Base-by-base conservation (phyloP, 345 rosid species). In the Salix suchowensis region DNA sequence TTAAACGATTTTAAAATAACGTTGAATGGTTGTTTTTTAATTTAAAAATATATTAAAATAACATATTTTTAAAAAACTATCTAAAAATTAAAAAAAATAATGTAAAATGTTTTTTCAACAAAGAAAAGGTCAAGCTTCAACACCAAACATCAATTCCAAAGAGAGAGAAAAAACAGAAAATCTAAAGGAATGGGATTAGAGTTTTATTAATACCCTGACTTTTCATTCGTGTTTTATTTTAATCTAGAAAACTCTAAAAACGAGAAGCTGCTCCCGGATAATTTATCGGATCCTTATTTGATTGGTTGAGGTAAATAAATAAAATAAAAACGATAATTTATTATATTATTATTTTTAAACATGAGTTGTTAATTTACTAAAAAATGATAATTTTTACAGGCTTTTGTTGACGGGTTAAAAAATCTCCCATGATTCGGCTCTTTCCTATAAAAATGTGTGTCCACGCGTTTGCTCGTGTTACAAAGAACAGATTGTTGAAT, bases 401-500 rank as follows among this genome's bases (percentile, higher is more conserved):
- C 26, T 9, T 52, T 5, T 61, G 68, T 73, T 72, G 75, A 72
- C 65, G 36, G 19, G 65, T 71, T 71, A 32, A 46, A 36, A 72
- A 60, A 37, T 32, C 55, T 60, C 19, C 28, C 61, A 2, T 36
- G 50, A n/a, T 9, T 36, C 62, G 28, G 62, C 28, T 23, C 13
- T n/a, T 10, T n/a, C 64, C 64, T 58, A 58, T 10, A 58, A n/a
- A 58, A 58, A n/a, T n/a, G 4, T 61, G 21, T 46, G 10, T 70
- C 24, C 44, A 55, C 52, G 6, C 67, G 26, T 1, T 23, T 5
- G 6, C 74, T 34, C 46, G 6, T 36, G 64, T 24, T 15, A 28
- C 73, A 1, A n/a, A n/a, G 64, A 58, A 16, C 18, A 70, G 30
- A 36, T 24, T 34, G 7, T 19, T 37, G 23, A 40, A 15, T 36